Percentiles rank a stretch among this genome's conserved stretches.
phyloP scores from a whole-genome alignment of 257 asterid species.

The Solanum medicagineum region DNA sequence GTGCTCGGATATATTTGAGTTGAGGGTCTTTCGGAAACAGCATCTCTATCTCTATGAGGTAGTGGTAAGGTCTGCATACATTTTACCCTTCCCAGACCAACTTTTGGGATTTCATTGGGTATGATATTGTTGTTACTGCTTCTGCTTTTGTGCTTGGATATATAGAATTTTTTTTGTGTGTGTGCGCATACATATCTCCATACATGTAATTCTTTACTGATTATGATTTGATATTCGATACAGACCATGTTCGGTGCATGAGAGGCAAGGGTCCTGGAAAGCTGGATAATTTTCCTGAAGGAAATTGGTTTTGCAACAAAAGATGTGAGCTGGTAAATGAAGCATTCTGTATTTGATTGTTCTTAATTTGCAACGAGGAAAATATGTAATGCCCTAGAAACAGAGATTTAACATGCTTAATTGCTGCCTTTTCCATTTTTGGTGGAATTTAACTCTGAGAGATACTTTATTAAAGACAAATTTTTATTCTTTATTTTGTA shows the following conservation, averaged over 20 bases:
- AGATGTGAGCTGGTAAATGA: constrained; percentile 56
- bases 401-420: background rate
- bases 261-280: constrained; percentile 18
- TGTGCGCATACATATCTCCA: no score
- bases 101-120: no score
- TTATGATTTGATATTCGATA: constrained; percentile 8
- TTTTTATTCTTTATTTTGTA: constrained; percentile 11
- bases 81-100: no score
- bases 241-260: constrained; percentile 71
- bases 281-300: constrained; percentile 17
- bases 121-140: no score
- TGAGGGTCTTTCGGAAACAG: no score
- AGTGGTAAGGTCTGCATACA: no score
- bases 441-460: background rate
- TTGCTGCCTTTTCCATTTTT: background rate
- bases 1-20: background rate
- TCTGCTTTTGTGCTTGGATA: background rate
- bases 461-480: background rate
- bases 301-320: constrained; percentile 59
- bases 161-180: background rate
- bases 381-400: background rate
- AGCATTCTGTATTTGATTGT: background rate
- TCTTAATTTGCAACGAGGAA: background rate
- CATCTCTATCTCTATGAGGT: no score
- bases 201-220: background rate